phyloP scores from a whole-genome alignment of 75 land plant species.

The Sequoiadendron giganteum region DNA sequence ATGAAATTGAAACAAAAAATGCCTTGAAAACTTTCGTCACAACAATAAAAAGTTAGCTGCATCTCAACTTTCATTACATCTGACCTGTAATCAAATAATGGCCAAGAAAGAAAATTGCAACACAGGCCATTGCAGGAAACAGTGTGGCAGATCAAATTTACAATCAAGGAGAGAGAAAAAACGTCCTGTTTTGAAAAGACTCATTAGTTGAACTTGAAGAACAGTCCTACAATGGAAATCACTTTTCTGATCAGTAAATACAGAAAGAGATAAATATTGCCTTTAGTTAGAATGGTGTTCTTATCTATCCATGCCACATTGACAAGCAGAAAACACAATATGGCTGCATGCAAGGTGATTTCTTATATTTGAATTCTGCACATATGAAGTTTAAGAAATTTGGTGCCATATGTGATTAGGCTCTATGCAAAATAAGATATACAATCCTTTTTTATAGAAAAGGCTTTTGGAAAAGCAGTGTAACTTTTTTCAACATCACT shows the following conservation, averaged over 20 bases:
- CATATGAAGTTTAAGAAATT: neutral
- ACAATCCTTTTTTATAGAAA: neutral
- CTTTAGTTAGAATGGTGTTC: neutral
- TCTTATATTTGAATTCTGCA: neutral
- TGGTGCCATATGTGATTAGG: neutral
- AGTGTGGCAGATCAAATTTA: neutral
- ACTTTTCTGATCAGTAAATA: constrained; percentile 2
- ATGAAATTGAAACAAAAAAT: neutral
- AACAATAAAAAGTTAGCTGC: neutral
- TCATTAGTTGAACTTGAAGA: neutral
- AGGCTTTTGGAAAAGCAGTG: no score
- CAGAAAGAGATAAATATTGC: neutral
- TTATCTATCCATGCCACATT: neutral
- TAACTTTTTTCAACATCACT: neutral
- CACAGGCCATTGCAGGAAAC: neutral
- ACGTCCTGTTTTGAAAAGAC: neutral
- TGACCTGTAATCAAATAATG: neutral
- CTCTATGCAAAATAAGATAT: neutral
- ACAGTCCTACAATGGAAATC: neutral
- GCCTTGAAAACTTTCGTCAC: neutral
- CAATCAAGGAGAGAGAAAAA: neutral
- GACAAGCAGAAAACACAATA: neutral
- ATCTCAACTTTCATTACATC: neutral
- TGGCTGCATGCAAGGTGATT: neutral
- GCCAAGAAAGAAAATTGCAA: constrained; percentile 3